These are phyloP conservation scores for Blastobotrys illinoisensis DNA, from an alignment of 1,139 yeast species.

Conservation along the genomic window DNA sequence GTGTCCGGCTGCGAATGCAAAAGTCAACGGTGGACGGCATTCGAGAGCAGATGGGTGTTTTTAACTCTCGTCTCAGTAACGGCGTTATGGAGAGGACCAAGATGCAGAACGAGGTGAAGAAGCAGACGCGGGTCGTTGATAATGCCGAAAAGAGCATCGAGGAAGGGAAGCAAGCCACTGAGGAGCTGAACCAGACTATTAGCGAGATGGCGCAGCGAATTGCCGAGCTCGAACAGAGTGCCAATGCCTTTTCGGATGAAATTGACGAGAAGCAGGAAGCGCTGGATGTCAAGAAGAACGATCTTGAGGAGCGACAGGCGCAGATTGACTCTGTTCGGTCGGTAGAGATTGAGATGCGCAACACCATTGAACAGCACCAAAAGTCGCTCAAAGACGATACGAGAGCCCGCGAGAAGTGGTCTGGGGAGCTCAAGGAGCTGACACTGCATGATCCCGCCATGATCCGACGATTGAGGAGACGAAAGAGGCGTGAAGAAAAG, in stretches of 20 bases:
- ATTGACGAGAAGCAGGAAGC: constrained; percentile 33
- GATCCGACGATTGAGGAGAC: constrained; percentile 5
- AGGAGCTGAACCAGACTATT: constrained; percentile 36
- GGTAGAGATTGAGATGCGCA: constrained; percentile 62
- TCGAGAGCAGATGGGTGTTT: constrained; percentile 59
- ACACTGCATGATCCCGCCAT: constrained; percentile 28
- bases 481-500: constrained; percentile 1
- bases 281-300: constrained; percentile 40
- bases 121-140: constrained; percentile 45
- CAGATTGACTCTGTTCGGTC: constrained; percentile 58
- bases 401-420: constrained; percentile 37
- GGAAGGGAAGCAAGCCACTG: constrained; percentile 32
- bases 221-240: constrained; percentile 31
- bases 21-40: constrained; percentile 78
- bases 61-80: constrained; percentile 53
- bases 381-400: constrained; percentile 41
- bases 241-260: constrained; percentile 31
- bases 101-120: constrained; percentile 58
- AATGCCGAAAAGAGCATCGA: constrained; percentile 35
- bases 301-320: constrained; percentile 47
- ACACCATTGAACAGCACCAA: constrained; percentile 56
- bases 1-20: constrained; percentile 75
- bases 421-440: constrained; percentile 22
- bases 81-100: constrained; percentile 60
- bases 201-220: constrained; percentile 25